A percentile compares a stretch with the other conserved stretches of the same genome.
Evolutionary conservation across 2,329 filamentous ascomycete species (phyloP).

Genomic region (Fusarium chuoi): DNA sequence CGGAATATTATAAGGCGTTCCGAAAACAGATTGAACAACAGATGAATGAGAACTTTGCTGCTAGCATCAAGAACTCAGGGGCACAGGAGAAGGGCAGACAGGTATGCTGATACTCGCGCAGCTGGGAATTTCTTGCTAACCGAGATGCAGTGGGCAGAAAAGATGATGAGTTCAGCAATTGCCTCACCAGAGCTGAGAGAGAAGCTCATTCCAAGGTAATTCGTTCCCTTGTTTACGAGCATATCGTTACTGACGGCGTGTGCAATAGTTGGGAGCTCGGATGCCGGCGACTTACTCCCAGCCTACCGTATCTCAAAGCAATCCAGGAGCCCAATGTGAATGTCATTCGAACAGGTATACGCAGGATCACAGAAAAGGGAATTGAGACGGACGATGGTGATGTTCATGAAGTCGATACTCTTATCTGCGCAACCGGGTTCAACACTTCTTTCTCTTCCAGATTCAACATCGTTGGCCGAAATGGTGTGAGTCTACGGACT

Average conservation of each 20-base stretch:
- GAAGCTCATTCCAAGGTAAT: not conserved
- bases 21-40: not conserved
- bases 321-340: not conserved
- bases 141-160: not conserved
- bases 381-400: not conserved
- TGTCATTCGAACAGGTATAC: not conserved
- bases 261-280: not conserved
- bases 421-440: constrained; percentile 4
- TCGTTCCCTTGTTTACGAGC: rapidly evolving
- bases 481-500: not conserved
- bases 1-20: not conserved
- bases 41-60: not conserved
- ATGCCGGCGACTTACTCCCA: not conserved
- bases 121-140: rapidly evolving
- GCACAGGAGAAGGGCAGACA: not conserved
- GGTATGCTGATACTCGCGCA: rapidly evolving
- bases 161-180: not conserved
- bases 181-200: not conserved
- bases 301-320: not conserved
- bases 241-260: not conserved
- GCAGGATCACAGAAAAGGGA: not conserved
- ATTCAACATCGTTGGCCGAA: not conserved
- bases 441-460: not conserved
- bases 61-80: not conserved
- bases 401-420: not conserved